These are phyloP conservation scores for Agrostemma githago DNA, from an alignment of 148 eudicot species.

Conservation along the genomic window DNA sequence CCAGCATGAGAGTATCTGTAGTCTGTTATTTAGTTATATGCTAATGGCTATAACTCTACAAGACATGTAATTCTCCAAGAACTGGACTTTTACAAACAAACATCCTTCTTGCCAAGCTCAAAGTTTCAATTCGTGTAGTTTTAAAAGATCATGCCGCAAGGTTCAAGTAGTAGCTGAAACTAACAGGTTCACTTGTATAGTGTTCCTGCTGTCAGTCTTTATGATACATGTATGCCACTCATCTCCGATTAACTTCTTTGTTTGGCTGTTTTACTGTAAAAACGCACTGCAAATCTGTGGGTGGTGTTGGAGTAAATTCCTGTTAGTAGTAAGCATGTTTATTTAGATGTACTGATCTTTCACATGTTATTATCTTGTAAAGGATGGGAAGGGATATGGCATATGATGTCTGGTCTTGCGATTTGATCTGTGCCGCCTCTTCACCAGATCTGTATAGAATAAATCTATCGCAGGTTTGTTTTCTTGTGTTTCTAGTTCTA, in stretches of 20 bases:
- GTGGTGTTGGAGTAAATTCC: not conserved
- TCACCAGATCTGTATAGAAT: slow-evolving; percentile 94
- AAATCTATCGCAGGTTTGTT: slow-evolving; percentile 79
- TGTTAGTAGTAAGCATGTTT: not conserved
- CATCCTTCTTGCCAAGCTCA: too few relatives aligned
- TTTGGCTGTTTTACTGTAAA: not conserved
- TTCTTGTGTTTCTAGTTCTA: not conserved
- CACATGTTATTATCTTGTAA: slow-evolving; percentile 19
- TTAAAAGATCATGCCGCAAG: too few relatives aligned
- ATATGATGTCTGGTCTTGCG: slow-evolving; percentile 90
- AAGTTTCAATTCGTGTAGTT: too few relatives aligned
- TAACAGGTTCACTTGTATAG: not conserved
- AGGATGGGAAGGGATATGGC: slow-evolving; percentile 95
- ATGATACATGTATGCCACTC: not conserved
- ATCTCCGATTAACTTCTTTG: not conserved
- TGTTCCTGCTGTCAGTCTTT: not conserved
- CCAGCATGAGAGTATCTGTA: too few relatives aligned
- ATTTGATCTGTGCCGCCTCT: slow-evolving; percentile 94
- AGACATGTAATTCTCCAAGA: too few relatives aligned
- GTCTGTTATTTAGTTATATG: too few relatives aligned
- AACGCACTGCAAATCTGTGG: not conserved
- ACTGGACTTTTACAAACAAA: too few relatives aligned
- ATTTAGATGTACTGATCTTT: slow-evolving; percentile 3
- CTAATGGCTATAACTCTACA: too few relatives aligned
- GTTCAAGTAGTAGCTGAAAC: not conserved